Percentiles rank a stretch among this genome's conserved stretches.
These are phyloP conservation scores for Rhizopogon sp. DNA, from an alignment of 768 basidiomycete species.

Conservation along the genomic window DNA sequence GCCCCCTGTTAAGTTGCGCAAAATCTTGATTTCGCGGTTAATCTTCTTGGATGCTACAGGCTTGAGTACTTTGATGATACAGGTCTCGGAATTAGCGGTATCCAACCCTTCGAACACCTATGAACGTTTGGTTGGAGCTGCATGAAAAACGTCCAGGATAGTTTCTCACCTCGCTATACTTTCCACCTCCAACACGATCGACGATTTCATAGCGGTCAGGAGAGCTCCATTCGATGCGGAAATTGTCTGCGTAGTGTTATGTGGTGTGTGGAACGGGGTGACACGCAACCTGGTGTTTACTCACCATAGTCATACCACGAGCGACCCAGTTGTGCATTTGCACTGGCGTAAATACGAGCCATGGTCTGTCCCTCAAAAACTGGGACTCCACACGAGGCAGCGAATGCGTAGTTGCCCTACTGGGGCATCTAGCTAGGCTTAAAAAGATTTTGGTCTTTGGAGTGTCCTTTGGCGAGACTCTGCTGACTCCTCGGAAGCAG, in stretches of 20 bases:
- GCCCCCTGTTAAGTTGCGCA: constrained; percentile 64
- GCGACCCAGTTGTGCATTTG: constrained; percentile 51
- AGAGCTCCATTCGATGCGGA: constrained; percentile 58
- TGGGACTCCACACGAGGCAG: constrained; percentile 11
- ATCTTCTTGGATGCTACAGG: constrained; percentile 65
- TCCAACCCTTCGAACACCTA: constrained; percentile 60
- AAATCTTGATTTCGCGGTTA: constrained; percentile 71
- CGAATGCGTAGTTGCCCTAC: constrained; percentile 12
- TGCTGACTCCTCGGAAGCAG: not conserved
- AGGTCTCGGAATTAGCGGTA: constrained; percentile 46
- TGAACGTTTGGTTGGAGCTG: not conserved
- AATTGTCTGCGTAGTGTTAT: constrained; percentile 39
- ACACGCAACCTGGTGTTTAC: constrained; percentile 8
- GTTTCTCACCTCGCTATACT: constrained; percentile 54
- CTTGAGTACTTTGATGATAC: constrained; percentile 69
- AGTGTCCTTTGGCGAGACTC: constrained; percentile 13
- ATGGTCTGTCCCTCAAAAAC: constrained; percentile 22
- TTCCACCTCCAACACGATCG: constrained; percentile 57
- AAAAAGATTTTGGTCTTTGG: constrained; percentile 13
- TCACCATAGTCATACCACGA: constrained; percentile 63
- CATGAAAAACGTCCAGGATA: not conserved
- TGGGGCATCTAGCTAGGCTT: constrained; percentile 18
- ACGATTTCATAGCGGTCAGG: constrained; percentile 66
- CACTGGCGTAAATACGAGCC: constrained; percentile 51
- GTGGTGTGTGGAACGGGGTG: not conserved